Evolutionary conservation across 805 yeast genomes (phyloP).

Genomic region (Wickerhamiella qilinensis): DNA sequence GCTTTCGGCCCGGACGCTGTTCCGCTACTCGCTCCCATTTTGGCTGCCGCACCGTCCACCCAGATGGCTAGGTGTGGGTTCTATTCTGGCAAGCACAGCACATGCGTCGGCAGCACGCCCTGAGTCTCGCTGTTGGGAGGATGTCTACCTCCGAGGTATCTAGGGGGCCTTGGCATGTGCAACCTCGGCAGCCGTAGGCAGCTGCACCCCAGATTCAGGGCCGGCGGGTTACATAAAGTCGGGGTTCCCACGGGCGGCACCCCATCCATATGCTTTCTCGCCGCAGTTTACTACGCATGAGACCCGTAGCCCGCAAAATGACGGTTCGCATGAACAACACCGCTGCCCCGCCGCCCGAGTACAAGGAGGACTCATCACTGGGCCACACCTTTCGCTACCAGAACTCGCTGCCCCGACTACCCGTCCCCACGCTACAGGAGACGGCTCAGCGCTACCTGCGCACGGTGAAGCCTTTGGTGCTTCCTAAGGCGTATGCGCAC

Average conservation of each 20-base stretch:
- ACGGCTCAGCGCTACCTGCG: slow-evolving; percentile 56
- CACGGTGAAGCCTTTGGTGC: slow-evolving; percentile 51
- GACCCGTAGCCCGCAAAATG: background rate
- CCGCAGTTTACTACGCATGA: background rate
- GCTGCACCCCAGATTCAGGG: no score
- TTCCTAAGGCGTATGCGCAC: slow-evolving; percentile 34
- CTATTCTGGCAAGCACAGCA: no score
- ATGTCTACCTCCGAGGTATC: no score
- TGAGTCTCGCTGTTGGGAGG: no score
- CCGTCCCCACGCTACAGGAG: slow-evolving; percentile 66
- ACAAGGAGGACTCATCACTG: slow-evolving; percentile 26
- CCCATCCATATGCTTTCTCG: background rate
- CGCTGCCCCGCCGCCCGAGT: slow-evolving; percentile 17
- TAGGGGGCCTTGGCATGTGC: no score
- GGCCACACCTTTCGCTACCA: slow-evolving; percentile 66
- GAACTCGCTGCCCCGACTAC: slow-evolving; percentile 59
- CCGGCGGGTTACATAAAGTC: background rate
- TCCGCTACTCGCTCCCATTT: no score
- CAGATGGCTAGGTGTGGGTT: no score
- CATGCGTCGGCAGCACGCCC: no score
- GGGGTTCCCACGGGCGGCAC: background rate
- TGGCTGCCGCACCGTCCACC: no score
- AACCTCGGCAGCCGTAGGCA: no score
- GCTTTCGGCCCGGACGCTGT: no score
- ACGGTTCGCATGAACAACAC: slow-evolving; percentile 18